Base-by-base conservation (phyloP, 768 basidiomycete species). In the Suillus subaureus region DNA sequence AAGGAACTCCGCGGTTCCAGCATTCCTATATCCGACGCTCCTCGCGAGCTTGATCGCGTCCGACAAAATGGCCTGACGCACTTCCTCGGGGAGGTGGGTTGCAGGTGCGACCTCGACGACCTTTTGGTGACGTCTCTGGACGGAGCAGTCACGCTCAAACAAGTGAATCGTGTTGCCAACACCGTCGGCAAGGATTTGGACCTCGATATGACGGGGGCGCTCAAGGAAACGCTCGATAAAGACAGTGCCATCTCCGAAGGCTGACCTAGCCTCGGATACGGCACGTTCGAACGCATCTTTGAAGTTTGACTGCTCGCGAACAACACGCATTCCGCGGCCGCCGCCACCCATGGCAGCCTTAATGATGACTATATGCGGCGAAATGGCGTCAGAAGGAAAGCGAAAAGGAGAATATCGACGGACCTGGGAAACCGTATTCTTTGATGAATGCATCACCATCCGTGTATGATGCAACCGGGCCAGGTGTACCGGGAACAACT, bases 311-410 rank as follows among this genome's bases (percentile, higher is more conserved):
- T 96, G 91, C 73, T 96, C 94, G 68, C 94, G 89, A 40, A 99
- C 97, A 64, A 99, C 97, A 73, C 97, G 93, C 97, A 99, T 99
- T 66, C 97, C 97, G 71, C 97, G 94, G 62, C 97, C 97, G 71
- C 97, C 97, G 65, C 96, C 97, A 65, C 97, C 97, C 93, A 97
- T 96, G 11, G 97, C 97, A 45, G 97, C 97, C 81, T 99, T 99
- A 87, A 99, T 98, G 78, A 99, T 98, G 63, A 99, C 95, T 90
- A 75, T 37, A 77, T 33, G 72, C 12, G 57, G 61, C 52, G 39
- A 64, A 35, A 15, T 56, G 61, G 21, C 71, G 56, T 51, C 60
- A 64, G 16, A 61, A 52, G 7, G 39, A 15, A 58, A 62, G 55
- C 45, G 3, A 37, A 31, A 33, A 12, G 39, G 33, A 40, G 57